Base-by-base conservation (phyloP, 2,329 filamentous ascomycete species). In the Amauroascus verrucosus region DNA sequence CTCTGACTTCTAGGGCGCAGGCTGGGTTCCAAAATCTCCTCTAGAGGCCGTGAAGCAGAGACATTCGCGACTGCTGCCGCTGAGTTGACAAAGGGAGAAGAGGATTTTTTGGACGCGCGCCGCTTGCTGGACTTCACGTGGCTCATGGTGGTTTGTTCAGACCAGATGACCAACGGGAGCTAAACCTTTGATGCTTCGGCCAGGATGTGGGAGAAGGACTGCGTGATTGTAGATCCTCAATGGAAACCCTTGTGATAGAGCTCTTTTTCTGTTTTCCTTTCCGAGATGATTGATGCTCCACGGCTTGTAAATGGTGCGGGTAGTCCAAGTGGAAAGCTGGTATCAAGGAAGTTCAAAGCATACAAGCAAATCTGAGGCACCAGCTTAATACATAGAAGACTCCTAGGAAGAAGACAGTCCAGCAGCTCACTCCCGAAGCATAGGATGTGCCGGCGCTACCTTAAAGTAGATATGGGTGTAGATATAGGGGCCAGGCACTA, bases 51-150 rank as follows among this genome's bases (percentile, higher is more conserved):
- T 20, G 46, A 44, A 16, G 35, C 35, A 16, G 24, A 22, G 22
- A 14, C 44, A 26, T 40, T 48, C n/a, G 43, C 35, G 13, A 48
- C 40, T 30, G 26, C 45, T 24, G 24, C 46, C 14, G 38, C 46
- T 45, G 54, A 32, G 14, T 49, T 51, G n/a, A 16, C 40, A 43
- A 48, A 35, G 35, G 47, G 30, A 40, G 30, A 49, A 5, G 53
- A 48, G 11, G 49, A 50, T 47, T 57, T 57, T 44, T 54, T 57
- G 28, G 55, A 56, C 28, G 32, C 45, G 28, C 50, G 48, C 11
- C 37, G 54, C 50, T 53, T 57, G 46, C 14, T 53, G 43, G 22
- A 9, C 37, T 49, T 57, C 43, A 53, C 51, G 51, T 53, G 51
- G 51, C 45, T 53, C 51, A 53, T 53, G 51, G 20, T 46, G 18